Percentiles rank a stretch among this genome's conserved stretches.
These are phyloP conservation scores for Macrolepiota albuminosa DNA, from an alignment of 768 basidiomycete genomes.

Conservation along the genomic window DNA sequence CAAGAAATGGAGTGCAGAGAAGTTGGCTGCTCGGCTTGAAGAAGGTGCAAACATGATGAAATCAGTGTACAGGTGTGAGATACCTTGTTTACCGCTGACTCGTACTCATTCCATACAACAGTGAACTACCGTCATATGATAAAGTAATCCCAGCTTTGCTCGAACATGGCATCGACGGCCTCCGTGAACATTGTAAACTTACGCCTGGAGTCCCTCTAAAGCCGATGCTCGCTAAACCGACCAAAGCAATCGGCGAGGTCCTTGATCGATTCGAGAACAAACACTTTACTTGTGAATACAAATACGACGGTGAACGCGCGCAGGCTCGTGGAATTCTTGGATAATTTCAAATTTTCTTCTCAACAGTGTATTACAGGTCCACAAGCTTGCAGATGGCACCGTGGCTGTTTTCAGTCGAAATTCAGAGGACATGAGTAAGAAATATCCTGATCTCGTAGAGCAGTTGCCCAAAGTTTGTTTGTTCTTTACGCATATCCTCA, in stretches of 20 bases:
- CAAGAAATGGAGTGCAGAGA: conserved; percentile 74
- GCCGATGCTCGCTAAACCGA: conserved; percentile 99
- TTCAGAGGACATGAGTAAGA: conserved; percentile 99
- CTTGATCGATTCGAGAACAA: conserved; percentile 95
- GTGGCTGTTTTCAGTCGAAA: conserved; percentile 95
- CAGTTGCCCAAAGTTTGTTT: conserved; percentile 75
- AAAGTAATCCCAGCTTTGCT: conserved; percentile 87
- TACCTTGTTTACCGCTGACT: conserved; percentile 3
- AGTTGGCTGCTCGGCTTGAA: conserved; percentile 67
- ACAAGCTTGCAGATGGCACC: conserved; percentile 74
- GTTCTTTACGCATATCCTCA: neutral
- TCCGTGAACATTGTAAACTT: conserved; percentile 78
- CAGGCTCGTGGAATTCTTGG: conserved; percentile 45
- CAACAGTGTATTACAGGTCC: conserved; percentile 49
- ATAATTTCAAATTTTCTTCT: neutral
- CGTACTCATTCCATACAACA: conserved; percentile 22
- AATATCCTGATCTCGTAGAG: conserved; percentile 97
- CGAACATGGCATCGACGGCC: conserved; percentile 63
- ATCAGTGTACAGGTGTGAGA: conserved; percentile 80
- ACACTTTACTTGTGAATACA: conserved; percentile 97
- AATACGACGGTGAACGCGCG: conserved; percentile 98
- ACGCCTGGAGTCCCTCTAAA: conserved; percentile 96
- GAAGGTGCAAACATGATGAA: conserved; percentile 77
- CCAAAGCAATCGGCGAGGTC: conserved; percentile 97
- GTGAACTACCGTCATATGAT: conserved; percentile 92